Evolutionary conservation across 129 eudicot species (phyloP), one percentile per base, ranked within the genome.

Genomic region (Arctium lappa): DNA sequence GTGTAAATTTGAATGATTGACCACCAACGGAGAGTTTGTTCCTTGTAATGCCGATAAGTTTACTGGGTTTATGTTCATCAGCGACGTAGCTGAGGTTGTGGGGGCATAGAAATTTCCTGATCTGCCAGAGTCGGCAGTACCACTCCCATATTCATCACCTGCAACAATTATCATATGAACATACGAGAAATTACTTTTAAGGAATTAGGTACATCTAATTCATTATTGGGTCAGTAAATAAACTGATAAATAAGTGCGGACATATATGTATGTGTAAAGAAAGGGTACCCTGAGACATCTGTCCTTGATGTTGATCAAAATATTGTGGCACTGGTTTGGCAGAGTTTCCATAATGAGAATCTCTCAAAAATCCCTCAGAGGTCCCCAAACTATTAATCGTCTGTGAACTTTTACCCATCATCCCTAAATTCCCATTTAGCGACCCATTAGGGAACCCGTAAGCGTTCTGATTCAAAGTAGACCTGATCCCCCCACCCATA

Each of bases 401-500:
- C 69, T 87, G 92, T 75, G 85, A 72, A 80, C 81, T 90, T 85
- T 84, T 90, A 46, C 91, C 87, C 85, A 84, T 79, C 83, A 79
- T 81, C 74, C 93, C 97, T 77, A 91, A 83, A 32, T 95, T 91
- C 73, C 94, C 90, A 65, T 87, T 91, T 69, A 87, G 38, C 56
- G 92, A 62, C 72, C 97, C 97, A 88, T 87, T 91, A 16, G 93
- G 72, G 75, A 85, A 85, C 46, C 88, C 97, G 44, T 81, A 90
- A 0, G 92, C 56, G 36, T 88, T 93, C 86, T 90, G 95, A 87
- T 87, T 94, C 92, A 96, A 70, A 7, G 86, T 83, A 53, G 99
- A 90, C 91, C 97, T 88, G 37, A 88, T 81, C 79, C 97, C 97
- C 60, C 93, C 90, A 80, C 94, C 89, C 92, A 95, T 90, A 74